These are phyloP conservation scores for Candida vaughaniae DNA, from an alignment of 805 yeast species.

Conservation along the genomic window DNA sequence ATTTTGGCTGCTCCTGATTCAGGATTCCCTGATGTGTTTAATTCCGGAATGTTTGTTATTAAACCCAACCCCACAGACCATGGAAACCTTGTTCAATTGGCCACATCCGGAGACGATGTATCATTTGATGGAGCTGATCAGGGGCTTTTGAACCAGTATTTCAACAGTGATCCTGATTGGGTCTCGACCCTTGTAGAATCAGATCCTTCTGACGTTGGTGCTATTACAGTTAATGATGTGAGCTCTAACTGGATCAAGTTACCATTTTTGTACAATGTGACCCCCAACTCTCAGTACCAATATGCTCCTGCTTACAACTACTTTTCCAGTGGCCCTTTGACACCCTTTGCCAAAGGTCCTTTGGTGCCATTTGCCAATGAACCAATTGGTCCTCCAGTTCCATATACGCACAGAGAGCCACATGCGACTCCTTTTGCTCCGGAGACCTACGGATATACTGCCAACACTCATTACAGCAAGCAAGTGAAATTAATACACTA, in stretches of 20 bases:
- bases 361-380: not conserved
- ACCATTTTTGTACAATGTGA: slow-evolving; percentile 84
- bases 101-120: slow-evolving; percentile 17
- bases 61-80: slow-evolving; percentile 50
- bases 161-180: slow-evolving; percentile 47
- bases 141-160: slow-evolving; percentile 79
- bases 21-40: slow-evolving; percentile 93
- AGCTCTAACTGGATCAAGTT: slow-evolving; percentile 59
- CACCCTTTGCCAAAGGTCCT: not conserved
- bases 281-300: slow-evolving; percentile 62
- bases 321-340: slow-evolving; percentile 29
- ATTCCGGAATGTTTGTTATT: slow-evolving; percentile 70
- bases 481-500: slow-evolving; percentile 59
- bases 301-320: slow-evolving; percentile 66
- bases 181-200: slow-evolving; percentile 17
- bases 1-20: slow-evolving; percentile 69
- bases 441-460: slow-evolving; percentile 20
- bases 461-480: slow-evolving; percentile 17
- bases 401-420: not conserved
- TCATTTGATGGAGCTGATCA: slow-evolving; percentile 91
- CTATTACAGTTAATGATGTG: not conserved
- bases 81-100: slow-evolving; percentile 34
- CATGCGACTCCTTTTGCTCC: slow-evolving; percentile 3
- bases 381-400: slow-evolving; percentile 3
- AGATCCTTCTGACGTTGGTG: not conserved